phyloP scores from a whole-genome alignment of 805 yeast genomes.

The Kluyveromyces starmeri region DNA sequence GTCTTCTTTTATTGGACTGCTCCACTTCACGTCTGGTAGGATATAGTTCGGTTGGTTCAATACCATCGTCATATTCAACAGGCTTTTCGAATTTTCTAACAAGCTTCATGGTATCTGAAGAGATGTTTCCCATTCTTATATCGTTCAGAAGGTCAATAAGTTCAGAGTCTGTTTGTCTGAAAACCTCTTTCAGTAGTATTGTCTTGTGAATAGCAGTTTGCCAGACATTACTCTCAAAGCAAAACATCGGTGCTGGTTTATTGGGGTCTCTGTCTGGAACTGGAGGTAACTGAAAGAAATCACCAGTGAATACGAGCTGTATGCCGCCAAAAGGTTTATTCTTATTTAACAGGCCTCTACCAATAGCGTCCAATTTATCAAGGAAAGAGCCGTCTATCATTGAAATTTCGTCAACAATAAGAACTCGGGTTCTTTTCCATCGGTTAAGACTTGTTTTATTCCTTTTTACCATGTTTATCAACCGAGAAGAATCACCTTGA shows the following conservation, averaged over 20 bases:
- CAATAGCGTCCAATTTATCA: constrained; percentile 65
- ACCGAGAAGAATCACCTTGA: constrained; percentile 35
- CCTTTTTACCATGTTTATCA: constrained; percentile 41
- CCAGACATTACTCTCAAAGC: constrained; percentile 77
- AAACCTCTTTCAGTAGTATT: constrained; percentile 66
- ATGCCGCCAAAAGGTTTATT: constrained; percentile 85
- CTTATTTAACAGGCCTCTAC: constrained; percentile 42
- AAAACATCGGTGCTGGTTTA: constrained; percentile 37
- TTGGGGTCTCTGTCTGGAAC: constrained; percentile 41
- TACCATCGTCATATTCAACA: constrained; percentile 35
- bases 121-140: constrained; percentile 63
- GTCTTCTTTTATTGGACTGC: constrained; percentile 50
- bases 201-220: constrained; percentile 50
- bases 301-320: constrained; percentile 86
- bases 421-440: constrained; percentile 63
- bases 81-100: constrained; percentile 13
- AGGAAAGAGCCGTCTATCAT: constrained; percentile 82
- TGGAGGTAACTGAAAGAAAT: constrained; percentile 93
- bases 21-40: constrained; percentile 86
- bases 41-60: constrained; percentile 81
- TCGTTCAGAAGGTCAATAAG: constrained; percentile 75
- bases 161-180: constrained; percentile 69
- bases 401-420: constrained; percentile 87
- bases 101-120: constrained; percentile 20
- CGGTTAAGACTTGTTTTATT: constrained; percentile 36